Evolutionary conservation across 495 filamentous ascomycete species (phyloP).

Genomic region (Corynascus novoguineensis): DNA sequence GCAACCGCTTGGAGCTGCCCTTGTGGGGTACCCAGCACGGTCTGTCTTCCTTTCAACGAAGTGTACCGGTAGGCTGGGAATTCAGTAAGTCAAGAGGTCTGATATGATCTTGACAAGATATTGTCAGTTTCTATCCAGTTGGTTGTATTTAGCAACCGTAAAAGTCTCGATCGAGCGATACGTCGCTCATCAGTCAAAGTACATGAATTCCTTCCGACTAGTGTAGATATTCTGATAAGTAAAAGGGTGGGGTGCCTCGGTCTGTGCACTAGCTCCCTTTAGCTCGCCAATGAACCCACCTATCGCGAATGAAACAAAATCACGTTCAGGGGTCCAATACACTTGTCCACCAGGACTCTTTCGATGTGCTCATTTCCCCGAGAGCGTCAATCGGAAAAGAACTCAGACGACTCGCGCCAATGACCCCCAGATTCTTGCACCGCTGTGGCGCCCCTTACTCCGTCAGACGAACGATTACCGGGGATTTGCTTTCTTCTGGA

Average conservation of each 20-base stretch:
- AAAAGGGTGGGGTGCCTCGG: neutral
- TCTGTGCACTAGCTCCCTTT: neutral
- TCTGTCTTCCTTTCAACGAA: neutral
- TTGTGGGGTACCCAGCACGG: neutral
- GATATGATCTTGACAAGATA: neutral
- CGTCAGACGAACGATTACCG: neutral
- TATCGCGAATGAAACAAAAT: neutral
- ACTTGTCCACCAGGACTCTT: neutral
- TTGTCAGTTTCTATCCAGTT: neutral
- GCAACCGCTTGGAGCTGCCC: neutral
- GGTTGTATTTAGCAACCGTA: no score
- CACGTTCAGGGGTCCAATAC: constrained; percentile 1
- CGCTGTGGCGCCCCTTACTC: constrained; percentile 8
- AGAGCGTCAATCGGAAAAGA: neutral
- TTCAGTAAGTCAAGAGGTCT: neutral
- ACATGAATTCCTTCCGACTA: no score
- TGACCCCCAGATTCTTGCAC: neutral
- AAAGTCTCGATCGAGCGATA: no score
- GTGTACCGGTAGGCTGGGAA: no score
- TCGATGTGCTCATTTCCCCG: constrained; percentile 3
- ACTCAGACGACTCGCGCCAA: neutral
- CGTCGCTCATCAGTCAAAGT: no score
- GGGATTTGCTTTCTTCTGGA: no score
- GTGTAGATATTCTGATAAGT: neutral
- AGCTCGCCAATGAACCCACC: neutral